These are phyloP conservation scores for Puccinia novopanici DNA, from an alignment of 1,284 basidiomycete genomes.

Conservation along the genomic window DNA sequence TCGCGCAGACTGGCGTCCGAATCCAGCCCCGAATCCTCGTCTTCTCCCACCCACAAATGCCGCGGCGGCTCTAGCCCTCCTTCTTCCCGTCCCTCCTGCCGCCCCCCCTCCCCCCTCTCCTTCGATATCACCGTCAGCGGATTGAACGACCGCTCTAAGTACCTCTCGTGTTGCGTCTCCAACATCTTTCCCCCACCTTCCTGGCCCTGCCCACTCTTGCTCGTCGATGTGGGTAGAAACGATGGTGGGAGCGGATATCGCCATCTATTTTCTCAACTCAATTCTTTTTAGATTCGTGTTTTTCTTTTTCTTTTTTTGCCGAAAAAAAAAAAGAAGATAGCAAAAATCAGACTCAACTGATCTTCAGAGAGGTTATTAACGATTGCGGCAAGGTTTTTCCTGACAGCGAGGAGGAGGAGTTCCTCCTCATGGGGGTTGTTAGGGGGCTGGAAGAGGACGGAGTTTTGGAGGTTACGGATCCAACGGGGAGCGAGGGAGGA, in stretches of 20 bases:
- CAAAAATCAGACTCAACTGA: constrained; percentile 48
- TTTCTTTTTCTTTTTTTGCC: too few relatives aligned
- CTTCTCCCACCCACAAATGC: constrained; percentile 39
- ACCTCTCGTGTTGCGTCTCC: background rate
- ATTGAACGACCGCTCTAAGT: constrained; percentile 30
- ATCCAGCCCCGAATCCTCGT: constrained; percentile 41
- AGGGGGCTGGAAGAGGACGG: background rate
- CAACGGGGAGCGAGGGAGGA: constrained; percentile 2
- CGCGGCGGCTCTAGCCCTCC: constrained; percentile 1
- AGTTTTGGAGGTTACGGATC: constrained; percentile 2
- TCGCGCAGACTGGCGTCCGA: constrained; percentile 35
- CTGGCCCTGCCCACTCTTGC: background rate
- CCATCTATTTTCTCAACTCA: constrained; percentile 38
- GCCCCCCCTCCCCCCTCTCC: background rate
- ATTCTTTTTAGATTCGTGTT: too few relatives aligned
- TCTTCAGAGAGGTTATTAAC: constrained; percentile 34
- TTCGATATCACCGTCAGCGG: background rate
- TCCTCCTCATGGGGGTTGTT: background rate
- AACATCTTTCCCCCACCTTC: background rate
- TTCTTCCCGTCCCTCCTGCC: too few relatives aligned
- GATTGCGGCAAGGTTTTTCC: constrained; percentile 13
- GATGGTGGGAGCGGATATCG: constrained; percentile 22
- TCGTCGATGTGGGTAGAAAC: constrained; percentile 32
- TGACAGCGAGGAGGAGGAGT: constrained; percentile 3
- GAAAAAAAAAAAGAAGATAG: too few relatives aligned